A percentile compares a stretch with the other conserved stretches of the same genome.
Evolutionary conservation across 1,139 yeast genomes (phyloP).

Genomic region (Scheffersomyces lignicola): DNA sequence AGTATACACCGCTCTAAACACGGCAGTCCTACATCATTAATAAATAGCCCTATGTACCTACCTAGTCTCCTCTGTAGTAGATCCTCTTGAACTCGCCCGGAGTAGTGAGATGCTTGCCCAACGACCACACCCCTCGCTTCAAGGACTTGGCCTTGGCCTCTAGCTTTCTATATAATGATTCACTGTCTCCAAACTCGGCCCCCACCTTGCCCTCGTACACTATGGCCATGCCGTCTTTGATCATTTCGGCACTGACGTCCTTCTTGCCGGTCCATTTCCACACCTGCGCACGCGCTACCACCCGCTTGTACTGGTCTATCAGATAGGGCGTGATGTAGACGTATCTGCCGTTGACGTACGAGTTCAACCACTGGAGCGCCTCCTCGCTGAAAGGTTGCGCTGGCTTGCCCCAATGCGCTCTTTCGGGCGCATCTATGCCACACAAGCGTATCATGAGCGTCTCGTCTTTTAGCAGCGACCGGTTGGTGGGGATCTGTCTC

Average conservation of each 20-base stretch:
- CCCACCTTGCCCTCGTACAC: constrained; percentile 82
- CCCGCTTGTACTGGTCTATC: constrained; percentile 85
- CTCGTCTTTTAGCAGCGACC: constrained; percentile 52
- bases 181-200: constrained; percentile 84
- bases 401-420: constrained; percentile 92
- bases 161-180: constrained; percentile 53
- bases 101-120: constrained; percentile 53
- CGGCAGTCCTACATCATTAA: no score
- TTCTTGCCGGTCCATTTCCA: constrained; percentile 73
- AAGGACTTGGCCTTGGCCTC: constrained; percentile 61
- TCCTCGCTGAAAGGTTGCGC: constrained; percentile 89
- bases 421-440: constrained; percentile 98
- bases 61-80: constrained; percentile 17
- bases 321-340: constrained; percentile 77
- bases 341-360: constrained; percentile 60
- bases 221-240: constrained; percentile 77
- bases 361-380: constrained; percentile 73
- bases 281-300: constrained; percentile 78
- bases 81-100: constrained; percentile 79
- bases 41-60: no score
- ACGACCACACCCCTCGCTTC: constrained; percentile 72
- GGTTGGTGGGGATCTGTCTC: constrained; percentile 46
- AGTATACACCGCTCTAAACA: no score
- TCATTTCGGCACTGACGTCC: constrained; percentile 87
- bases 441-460: constrained; percentile 72